Evolutionary conservation across 768 basidiomycete genomes (phyloP).

Genomic region (Lyophyllum decastes): DNA sequence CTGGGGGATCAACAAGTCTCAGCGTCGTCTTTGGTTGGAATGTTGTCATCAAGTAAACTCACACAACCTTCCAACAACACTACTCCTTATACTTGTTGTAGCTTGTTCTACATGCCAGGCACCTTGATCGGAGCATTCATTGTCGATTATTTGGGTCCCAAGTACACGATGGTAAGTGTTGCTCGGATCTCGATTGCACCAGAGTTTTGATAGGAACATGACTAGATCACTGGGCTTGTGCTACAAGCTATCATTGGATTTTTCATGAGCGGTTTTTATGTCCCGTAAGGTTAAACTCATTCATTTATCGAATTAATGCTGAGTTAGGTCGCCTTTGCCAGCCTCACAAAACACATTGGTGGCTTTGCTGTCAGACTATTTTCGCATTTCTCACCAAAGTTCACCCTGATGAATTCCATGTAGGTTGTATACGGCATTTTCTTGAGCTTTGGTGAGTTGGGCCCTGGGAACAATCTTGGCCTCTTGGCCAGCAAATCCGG

Average conservation of each 20-base stretch:
- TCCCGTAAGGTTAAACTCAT: constrained; percentile 32
- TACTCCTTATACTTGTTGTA: constrained; percentile 15
- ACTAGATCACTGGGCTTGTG: constrained; percentile 66
- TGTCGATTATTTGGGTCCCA: constrained; percentile 76
- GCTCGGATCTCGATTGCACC: background rate
- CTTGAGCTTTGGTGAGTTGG: constrained; percentile 85
- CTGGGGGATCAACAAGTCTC: constrained; percentile 52
- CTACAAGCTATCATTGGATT: constrained; percentile 78
- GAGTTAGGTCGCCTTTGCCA: constrained; percentile 17
- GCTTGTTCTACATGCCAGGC: constrained; percentile 43
- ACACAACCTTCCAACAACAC: background rate
- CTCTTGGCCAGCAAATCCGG: constrained; percentile 83
- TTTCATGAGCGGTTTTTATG: constrained; percentile 86
- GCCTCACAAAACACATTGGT: constrained; percentile 65
- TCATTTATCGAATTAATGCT: background rate
- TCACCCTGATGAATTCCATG: constrained; percentile 2
- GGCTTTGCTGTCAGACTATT: constrained; percentile 63
- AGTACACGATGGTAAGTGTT: constrained; percentile 63
- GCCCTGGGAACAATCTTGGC: constrained; percentile 86
- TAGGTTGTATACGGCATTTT: constrained; percentile 90
- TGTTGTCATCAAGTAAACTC: constrained; percentile 75
- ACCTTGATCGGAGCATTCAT: constrained; percentile 75
- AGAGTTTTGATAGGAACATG: background rate
- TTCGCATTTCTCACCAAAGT: background rate
- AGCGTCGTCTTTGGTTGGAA: constrained; percentile 79